Conservation (phyloP, 257 asterid genomes). For the Solanum chmielewskii region DNA sequence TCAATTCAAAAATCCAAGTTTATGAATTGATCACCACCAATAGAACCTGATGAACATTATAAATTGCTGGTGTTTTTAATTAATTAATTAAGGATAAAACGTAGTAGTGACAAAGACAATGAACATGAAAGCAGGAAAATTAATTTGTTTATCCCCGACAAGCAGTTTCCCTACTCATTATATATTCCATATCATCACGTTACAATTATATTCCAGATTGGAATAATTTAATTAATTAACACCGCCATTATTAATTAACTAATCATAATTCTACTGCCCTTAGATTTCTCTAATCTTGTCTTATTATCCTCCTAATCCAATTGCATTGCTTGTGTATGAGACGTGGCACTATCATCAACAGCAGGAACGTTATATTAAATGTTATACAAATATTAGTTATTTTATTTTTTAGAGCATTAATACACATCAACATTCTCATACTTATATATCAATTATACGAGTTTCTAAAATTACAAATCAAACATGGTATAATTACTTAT, state of each 20-base stretch:
- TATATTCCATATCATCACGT: background rate
- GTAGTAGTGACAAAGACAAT: slow-evolving; percentile 1
- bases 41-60: background rate
- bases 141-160: slow-evolving; percentile 28
- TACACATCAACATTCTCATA: background rate
- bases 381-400: no score
- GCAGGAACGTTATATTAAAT: background rate
- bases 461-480: background rate
- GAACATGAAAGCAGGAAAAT: slow-evolving; percentile 33
- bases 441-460: no score
- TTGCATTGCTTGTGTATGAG: background rate
- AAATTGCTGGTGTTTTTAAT: background rate
- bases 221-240: background rate
- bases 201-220: background rate
- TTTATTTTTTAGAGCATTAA: background rate
- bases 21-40: background rate
- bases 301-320: background rate
- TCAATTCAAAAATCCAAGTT: background rate
- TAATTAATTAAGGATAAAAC: background rate
- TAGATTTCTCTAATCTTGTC: background rate
- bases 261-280: background rate
- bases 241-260: background rate
- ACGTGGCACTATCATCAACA: background rate
- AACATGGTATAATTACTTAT: no score
- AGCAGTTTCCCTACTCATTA: slow-evolving; percentile 6